These are phyloP conservation scores for Trichoderma atrobrunneum DNA, from an alignment of 2,329 filamentous ascomycete species.

Conservation along the genomic window DNA sequence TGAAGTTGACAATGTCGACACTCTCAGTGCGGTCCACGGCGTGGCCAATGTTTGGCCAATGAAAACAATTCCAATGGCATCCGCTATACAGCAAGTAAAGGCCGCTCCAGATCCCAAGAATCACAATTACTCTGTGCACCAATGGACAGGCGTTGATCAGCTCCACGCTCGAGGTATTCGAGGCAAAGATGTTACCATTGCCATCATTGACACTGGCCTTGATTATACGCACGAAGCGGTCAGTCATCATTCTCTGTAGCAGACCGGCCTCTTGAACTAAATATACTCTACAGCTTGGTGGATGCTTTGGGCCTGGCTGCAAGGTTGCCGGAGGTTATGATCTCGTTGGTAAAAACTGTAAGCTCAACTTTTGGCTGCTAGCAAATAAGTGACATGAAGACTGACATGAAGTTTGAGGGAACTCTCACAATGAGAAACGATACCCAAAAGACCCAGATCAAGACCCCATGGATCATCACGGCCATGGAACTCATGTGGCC, in stretches of 20 bases:
- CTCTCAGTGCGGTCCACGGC: slow-evolving; percentile 32
- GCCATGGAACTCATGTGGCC: slow-evolving; percentile 36
- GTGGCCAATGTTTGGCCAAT: slow-evolving; percentile 39
- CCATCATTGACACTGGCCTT: slow-evolving; percentile 41
- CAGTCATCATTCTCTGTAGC: neutral
- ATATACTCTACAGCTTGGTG: slow-evolving; percentile 32
- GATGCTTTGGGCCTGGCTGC: slow-evolving; percentile 39
- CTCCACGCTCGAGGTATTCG: slow-evolving; percentile 38
- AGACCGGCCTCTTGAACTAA: neutral
- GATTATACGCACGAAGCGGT: slow-evolving; percentile 41
- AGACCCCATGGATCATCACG: slow-evolving; percentile 25
- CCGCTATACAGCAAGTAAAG: slow-evolving; percentile 5
- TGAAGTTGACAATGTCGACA: slow-evolving; percentile 33
- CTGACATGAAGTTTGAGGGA: slow-evolving; percentile 25
- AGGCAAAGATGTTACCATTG: slow-evolving; percentile 39
- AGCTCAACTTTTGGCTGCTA: neutral
- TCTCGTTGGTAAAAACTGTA: slow-evolving; percentile 36
- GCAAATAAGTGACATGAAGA: no score
- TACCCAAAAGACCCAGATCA: slow-evolving; percentile 34
- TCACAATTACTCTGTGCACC: slow-evolving; percentile 36
- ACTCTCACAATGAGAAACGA: slow-evolving; percentile 30
- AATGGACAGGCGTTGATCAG: slow-evolving; percentile 39
- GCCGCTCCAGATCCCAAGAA: slow-evolving; percentile 2
- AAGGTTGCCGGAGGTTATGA: slow-evolving; percentile 40
- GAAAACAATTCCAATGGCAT: slow-evolving; percentile 25